These are phyloP conservation scores for Arthrinium phaeospermum DNA, from an alignment of 2,329 filamentous ascomycete species.

Conservation along the genomic window DNA sequence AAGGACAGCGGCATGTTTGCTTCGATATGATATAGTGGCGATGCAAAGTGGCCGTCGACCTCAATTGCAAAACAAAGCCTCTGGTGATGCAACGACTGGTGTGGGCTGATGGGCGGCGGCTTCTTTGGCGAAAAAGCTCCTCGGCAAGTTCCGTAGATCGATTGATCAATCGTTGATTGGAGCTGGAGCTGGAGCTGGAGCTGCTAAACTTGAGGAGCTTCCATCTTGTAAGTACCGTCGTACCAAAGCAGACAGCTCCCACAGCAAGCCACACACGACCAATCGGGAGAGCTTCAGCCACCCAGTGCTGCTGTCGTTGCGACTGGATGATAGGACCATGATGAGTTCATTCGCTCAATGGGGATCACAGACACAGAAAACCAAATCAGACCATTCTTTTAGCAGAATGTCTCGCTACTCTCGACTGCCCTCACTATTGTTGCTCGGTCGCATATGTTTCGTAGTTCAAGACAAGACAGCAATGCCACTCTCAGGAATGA, in stretches of 20 bases:
- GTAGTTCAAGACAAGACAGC: not conserved
- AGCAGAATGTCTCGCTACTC: not conserved
- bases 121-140: constrained; percentile 14
- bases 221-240: too few species aligned
- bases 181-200: not conserved
- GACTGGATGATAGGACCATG: constrained; percentile 3
- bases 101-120: constrained; percentile 10
- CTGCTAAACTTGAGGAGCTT: too few species aligned
- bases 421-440: not conserved
- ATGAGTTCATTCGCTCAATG: not conserved
- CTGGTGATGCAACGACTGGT: not conserved
- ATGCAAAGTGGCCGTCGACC: not conserved
- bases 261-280: not conserved
- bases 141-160: not conserved
- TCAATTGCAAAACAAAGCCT: not conserved
- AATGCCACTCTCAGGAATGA: constrained; percentile 1
- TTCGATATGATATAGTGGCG: not conserved
- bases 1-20: not conserved
- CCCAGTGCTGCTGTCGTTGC: not conserved
- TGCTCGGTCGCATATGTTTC: not conserved
- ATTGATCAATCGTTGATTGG: not conserved
- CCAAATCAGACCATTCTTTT: not conserved
- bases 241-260: too few species aligned
- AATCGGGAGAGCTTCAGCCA: not conserved
- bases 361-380: not conserved